phyloP scores from a whole-genome alignment of 805 yeast species.

The baker's yeast (Saccharomyces cerevisiae) region DNA sequence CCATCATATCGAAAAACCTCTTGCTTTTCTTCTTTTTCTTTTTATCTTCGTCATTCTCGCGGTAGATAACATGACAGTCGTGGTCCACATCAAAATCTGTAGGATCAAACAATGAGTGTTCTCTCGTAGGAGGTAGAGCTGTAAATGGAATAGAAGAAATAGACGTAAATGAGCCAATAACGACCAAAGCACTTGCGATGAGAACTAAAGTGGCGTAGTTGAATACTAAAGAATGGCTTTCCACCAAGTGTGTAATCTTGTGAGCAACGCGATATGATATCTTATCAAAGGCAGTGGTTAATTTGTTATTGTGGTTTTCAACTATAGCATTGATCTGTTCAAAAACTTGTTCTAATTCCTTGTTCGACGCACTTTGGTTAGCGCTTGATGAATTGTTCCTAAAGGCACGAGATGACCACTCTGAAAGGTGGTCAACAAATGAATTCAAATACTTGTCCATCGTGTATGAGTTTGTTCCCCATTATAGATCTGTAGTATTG shows the following conservation, averaged over 20 bases:
- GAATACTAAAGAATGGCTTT: conserved; percentile 2
- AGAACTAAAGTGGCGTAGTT: conserved; percentile 5
- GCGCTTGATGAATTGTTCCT: neutral
- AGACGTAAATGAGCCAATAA: conserved; percentile 32
- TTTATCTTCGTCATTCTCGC: conserved; percentile 10
- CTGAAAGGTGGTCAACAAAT: conserved; percentile 1
- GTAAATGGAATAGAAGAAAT: conserved; percentile 25
- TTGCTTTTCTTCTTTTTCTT: conserved; percentile 5
- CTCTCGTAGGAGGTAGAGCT: conserved; percentile 29
- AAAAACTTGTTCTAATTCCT: conserved; percentile 7
- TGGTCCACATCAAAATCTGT: conserved; percentile 31
- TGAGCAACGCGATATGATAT: conserved; percentile 6
- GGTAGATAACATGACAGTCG: conserved; percentile 11
- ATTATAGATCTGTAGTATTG: neutral
- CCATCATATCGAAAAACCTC: conserved; percentile 2
- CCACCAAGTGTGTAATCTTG: conserved; percentile 3
- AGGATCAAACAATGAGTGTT: conserved; percentile 37
- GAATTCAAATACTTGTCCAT: neutral
- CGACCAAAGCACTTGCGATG: conserved; percentile 24
- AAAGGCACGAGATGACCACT: conserved; percentile 2
- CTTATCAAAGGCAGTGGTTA: conserved; percentile 1
- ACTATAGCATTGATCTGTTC: conserved; percentile 5
- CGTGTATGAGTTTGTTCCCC: neutral
- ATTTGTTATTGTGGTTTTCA: conserved; percentile 1
- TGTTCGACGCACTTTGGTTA: neutral